Evolutionary conservation across 1,139 yeast species (phyloP), one percentile per base, ranked within the genome.

Genomic region (Suhomyces coccinellae): DNA sequence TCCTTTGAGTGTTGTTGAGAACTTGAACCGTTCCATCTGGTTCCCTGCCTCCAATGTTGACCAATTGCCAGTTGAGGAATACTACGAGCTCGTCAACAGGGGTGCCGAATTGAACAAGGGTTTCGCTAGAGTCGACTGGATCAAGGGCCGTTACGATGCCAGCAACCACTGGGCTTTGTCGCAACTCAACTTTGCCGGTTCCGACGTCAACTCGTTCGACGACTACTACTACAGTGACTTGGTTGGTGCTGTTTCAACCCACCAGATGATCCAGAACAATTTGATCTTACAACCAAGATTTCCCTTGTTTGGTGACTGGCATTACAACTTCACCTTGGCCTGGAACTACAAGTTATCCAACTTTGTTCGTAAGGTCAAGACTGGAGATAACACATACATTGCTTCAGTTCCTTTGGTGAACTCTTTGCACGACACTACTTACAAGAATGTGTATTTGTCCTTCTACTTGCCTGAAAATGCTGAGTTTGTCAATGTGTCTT

Each of bases 271-370:
- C 13, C 67, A 75, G 45, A 59, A 65, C 41, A 79, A 74, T 50
- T 68, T 89, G 46, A 72, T 83, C 35, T 65, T 93, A 52, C 82
- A 79, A 58, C 99, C 99, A 45, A 79, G 99, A 62, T 93, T 75
- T 71, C 99, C 99, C 11, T 60, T 93, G 8, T 87, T 89, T 67
- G 99, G 99, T 40, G 95, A 91, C 34, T 93, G 99, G 99, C 80
- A 84, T 57, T 93, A 90, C 68, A 90, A 93, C 67, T 93, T 89
- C 72, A 93, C 99, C 16, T 69, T 93, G 58, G 98, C 98, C 7
- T 95, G 97, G 97, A 80, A 85, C 46, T 79, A 81, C 52, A 70
- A 74, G 33, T 67, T 90, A 38, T 61, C 70, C 24, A 69, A 79
- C 40, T 82, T 76, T 55, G 71, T 89, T 47, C 80, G 68, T 53